Conservation (phyloP, 495 filamentous ascomycete species). For the Penicillium egyptiacum region DNA sequence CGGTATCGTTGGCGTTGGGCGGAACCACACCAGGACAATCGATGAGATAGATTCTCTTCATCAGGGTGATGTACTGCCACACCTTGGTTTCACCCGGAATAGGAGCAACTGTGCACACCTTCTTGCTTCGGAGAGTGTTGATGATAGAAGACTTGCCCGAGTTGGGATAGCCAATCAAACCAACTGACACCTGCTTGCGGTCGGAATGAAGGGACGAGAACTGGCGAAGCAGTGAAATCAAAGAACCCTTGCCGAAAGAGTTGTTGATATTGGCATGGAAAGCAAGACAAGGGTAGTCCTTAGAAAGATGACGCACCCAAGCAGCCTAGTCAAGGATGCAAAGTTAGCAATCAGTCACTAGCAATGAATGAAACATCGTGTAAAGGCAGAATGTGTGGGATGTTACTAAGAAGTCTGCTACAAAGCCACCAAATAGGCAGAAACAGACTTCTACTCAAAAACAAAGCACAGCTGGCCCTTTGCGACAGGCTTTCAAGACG, state of each 20-base stretch:
- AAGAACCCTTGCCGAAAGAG: slow-evolving; percentile 80
- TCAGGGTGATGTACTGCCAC: slow-evolving; percentile 96
- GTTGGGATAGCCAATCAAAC: slow-evolving; percentile 85
- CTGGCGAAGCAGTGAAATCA: slow-evolving; percentile 80
- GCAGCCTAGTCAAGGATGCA: slow-evolving; percentile 59
- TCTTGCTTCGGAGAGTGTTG: slow-evolving; percentile 88
- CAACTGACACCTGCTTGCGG: slow-evolving; percentile 88
- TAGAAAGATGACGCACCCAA: slow-evolving; percentile 78
- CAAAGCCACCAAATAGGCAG: slow-evolving; percentile 45
- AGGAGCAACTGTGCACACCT: slow-evolving; percentile 90
- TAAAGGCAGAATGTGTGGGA: slow-evolving; percentile 76
- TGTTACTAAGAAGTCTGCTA: slow-evolving; percentile 97
- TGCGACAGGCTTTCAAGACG: slow-evolving; percentile 74
- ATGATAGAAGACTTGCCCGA: slow-evolving; percentile 91
- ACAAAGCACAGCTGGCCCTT: slow-evolving; percentile 66
- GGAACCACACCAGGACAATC: slow-evolving; percentile 97
- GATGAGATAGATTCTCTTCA: slow-evolving; percentile 96
- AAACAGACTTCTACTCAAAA: slow-evolving; percentile 83
- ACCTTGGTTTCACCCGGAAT: slow-evolving; percentile 93
- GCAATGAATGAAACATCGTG: slow-evolving; percentile 17
- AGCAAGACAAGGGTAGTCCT: slow-evolving; percentile 87
- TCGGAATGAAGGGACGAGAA: slow-evolving; percentile 89
- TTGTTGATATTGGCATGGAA: slow-evolving; percentile 94
- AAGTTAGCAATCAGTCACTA: slow-evolving; percentile 43
- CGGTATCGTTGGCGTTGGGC: slow-evolving; percentile 74